These are phyloP conservation scores for Raffaelea albimanens DNA, from an alignment of 2,329 filamentous ascomycete genomes.

Conservation along the genomic window DNA sequence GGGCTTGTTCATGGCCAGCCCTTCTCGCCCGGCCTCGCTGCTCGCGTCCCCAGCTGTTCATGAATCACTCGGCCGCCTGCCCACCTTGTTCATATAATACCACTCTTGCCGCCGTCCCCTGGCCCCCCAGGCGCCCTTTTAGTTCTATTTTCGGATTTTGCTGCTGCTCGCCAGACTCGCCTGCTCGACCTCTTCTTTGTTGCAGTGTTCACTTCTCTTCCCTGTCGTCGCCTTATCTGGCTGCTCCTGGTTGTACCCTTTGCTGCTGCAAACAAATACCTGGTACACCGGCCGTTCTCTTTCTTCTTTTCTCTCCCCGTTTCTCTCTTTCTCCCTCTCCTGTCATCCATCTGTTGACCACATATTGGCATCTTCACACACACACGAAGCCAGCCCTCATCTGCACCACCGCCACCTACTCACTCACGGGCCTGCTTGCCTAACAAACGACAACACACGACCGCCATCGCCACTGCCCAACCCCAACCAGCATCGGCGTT, in stretches of 20 bases:
- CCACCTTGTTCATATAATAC: background rate
- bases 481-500: background rate
- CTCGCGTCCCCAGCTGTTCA: conserved; percentile 4
- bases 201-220: background rate
- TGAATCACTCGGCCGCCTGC: background rate
- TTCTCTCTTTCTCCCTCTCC: background rate
- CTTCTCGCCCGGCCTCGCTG: no score
- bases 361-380: no score
- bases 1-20: no score
- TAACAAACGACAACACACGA: background rate
- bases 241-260: background rate
- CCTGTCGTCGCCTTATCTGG: background rate
- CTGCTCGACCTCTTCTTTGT: background rate
- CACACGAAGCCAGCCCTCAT: no score
- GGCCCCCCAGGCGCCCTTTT: background rate
- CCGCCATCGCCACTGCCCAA: background rate
- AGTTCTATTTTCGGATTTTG: background rate
- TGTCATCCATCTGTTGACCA: background rate
- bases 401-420: no score
- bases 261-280: background rate
- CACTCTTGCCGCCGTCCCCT: background rate
- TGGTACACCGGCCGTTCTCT: background rate
- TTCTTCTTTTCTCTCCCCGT: background rate
- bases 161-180: background rate
- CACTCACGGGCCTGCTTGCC: no score